Percentiles rank a stretch among this genome's conserved stretches.
Conservation (phyloP, 305 asterid genomes). For the Fraxinus sp. region DNA sequence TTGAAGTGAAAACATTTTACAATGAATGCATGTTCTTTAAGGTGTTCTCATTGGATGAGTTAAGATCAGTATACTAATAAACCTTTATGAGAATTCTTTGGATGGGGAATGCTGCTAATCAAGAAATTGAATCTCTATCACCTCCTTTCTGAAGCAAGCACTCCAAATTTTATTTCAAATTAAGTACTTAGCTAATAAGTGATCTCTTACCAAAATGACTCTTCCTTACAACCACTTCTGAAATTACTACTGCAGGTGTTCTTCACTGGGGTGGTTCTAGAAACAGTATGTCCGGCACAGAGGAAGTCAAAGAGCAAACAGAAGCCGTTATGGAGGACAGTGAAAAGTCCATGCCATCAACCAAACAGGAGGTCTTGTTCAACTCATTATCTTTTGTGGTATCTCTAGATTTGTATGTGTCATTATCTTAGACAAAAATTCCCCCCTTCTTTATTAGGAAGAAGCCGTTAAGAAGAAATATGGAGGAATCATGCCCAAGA, state of each 20-base stretch:
- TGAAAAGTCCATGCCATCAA: constrained; percentile 52
- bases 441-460: constrained; percentile 46
- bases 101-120: not conserved
- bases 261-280: constrained; percentile 30
- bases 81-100: not conserved
- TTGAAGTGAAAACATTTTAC: not conserved
- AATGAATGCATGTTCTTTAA: not conserved
- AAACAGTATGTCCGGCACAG: constrained; percentile 63
- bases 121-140: not conserved
- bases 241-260: constrained; percentile 30
- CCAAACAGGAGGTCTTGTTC: constrained; percentile 62
- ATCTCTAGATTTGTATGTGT: not conserved
- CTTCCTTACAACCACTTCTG: constrained; percentile 4
- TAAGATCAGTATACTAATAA: not conserved
- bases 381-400: constrained; percentile 12
- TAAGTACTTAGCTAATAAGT: not conserved
- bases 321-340: constrained; percentile 57
- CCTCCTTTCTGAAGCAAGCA: not conserved
- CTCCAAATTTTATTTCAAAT: not conserved
- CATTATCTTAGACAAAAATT: not conserved
- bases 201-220: not conserved
- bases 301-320: constrained; percentile 58
- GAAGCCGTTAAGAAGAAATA: constrained; percentile 73
- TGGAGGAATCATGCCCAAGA: constrained; percentile 86
- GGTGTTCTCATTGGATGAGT: not conserved